Evolutionary conservation across 164 flowering plant genomes (phyloP).

Genomic region (Taxillus chinensis): DNA sequence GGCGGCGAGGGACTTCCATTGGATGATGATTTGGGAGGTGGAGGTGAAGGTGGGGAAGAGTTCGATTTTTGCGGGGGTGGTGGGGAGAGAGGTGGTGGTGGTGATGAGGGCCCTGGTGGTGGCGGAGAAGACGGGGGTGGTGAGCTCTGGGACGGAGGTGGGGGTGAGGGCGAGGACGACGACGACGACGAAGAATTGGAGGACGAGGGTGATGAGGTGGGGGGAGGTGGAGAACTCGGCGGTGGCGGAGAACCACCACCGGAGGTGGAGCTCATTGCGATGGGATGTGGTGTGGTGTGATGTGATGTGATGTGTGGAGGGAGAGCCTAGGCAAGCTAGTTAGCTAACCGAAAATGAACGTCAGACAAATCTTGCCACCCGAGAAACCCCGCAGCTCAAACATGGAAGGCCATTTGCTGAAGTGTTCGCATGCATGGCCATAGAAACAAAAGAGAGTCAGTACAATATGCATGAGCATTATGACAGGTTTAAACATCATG

Average conservation of each 20-base stretch:
- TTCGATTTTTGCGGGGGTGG: conserved; percentile 16
- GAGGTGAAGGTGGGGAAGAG: conserved; percentile 8
- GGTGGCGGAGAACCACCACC: background rate
- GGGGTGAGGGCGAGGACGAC: conserved; percentile 10
- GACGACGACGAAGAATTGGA: conserved; percentile 10
- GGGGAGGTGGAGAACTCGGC: background rate
- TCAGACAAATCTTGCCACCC: background rate
- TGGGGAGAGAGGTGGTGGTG: conserved; percentile 6
- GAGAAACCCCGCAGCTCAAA: conserved; percentile 16
- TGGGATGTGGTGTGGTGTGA: no score
- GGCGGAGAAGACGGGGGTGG: conserved; percentile 6
- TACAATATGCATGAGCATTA: no score
- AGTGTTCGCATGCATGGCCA: background rate
- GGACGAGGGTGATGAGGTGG: background rate
- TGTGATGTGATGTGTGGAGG: background rate
- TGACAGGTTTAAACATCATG: no score
- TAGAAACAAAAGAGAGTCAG: no score
- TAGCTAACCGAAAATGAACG: background rate
- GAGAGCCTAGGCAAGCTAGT: background rate
- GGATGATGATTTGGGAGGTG: conserved; percentile 17
- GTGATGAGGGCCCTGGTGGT: conserved; percentile 5
- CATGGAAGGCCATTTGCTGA: conserved; percentile 5
- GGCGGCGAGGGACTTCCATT: background rate
- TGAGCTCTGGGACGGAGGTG: conserved; percentile 10
- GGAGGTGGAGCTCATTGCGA: background rate